These are phyloP conservation scores for Penicillium hesseltinei DNA, from an alignment of 2,329 filamentous ascomycete genomes.

Conservation along the genomic window DNA sequence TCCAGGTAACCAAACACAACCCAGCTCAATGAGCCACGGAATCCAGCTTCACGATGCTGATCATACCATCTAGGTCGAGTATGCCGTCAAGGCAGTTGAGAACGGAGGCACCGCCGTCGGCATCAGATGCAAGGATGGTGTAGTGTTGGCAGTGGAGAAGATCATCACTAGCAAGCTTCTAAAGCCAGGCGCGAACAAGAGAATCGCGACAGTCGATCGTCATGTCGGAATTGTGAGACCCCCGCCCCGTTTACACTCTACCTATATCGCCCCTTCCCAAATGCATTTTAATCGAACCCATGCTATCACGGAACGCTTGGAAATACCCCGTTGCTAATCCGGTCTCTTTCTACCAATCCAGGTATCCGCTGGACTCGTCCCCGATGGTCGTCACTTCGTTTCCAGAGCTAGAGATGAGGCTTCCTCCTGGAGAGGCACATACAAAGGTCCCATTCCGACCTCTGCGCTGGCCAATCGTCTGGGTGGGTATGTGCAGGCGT, in stretches of 20 bases:
- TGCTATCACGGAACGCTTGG: neutral
- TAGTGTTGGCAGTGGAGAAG: conserved; percentile 96
- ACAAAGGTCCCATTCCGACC: conserved; percentile 91
- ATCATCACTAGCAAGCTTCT: conserved; percentile 92
- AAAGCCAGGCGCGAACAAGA: conserved; percentile 93
- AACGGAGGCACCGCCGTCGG: conserved; percentile 95
- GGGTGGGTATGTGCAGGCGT: conserved; percentile 94
- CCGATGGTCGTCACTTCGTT: conserved; percentile 92
- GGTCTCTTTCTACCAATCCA: conserved; percentile 37
- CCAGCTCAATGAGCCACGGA: neutral
- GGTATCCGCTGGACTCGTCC: conserved; percentile 92
- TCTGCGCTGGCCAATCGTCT: conserved; percentile 86
- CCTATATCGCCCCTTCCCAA: no score
- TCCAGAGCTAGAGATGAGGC: conserved; percentile 93
- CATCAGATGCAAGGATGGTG: conserved; percentile 94
- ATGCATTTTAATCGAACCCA: neutral
- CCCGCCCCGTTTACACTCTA: neutral
- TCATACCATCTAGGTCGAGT: conserved; percentile 65
- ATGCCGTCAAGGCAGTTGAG: conserved; percentile 97
- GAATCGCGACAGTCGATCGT: conserved; percentile 90
- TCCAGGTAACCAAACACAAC: conserved; percentile 64
- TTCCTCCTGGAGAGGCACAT: conserved; percentile 82
- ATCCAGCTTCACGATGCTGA: conserved; percentile 13
- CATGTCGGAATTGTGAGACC: conserved; percentile 83
- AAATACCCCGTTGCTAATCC: neutral